Evolutionary conservation across 2,329 filamentous ascomycete genomes (phyloP), one percentile per base, ranked within the genome.

Genomic region (Dryadomyces quercus-mongolicae): DNA sequence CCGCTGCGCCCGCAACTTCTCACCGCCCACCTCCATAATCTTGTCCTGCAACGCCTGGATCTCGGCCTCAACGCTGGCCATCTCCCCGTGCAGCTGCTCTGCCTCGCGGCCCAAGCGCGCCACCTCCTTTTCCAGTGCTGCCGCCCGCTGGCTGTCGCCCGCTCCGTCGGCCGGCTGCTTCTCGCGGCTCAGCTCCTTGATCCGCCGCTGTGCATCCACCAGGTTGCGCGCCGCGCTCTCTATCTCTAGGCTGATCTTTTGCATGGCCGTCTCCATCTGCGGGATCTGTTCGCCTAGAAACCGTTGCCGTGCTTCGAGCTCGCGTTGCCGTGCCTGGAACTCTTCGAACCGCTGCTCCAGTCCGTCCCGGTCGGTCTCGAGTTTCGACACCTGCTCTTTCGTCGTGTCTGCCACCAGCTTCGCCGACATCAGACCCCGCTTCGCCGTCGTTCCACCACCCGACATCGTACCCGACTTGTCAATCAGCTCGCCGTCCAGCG

Each of bases 381-480:
- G 80, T 70, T 93, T 91, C 51, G 79, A 67, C 3, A 98, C 92
- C 63, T 95, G 87, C 60, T 97, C 92, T 67, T 89, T 91, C 52
- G 83, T 86, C 16, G 86, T 86, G 55, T 95, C 89, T 1, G 88
- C 80, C n/a, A 87, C 84, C 48, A 95, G 82, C 70, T 95, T 97
- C 12, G 91, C 95, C 0, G 92, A 97, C 94, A 98, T 98, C 55
- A 90, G 82, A 0, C 94, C 94, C 65, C 85, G 89, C 62, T 92
- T 91, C 55, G 93, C 88, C 16, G 88, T 87, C 48, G 82, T 92
- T 55, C 93, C 93, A 75, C 93, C 93, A 74, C 93, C 93, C 56
- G 88, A 95, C 93, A 98, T 97, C 40, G 93, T 97, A 75, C 93
- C 93, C 1, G 92, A 96, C 67, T 94, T 94, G 71, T 98, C 93